Evolutionary conservation across 2,329 filamentous ascomycete species (phyloP), one percentile per base, ranked within the genome.

Genomic region (Ilyonectria sp.): DNA sequence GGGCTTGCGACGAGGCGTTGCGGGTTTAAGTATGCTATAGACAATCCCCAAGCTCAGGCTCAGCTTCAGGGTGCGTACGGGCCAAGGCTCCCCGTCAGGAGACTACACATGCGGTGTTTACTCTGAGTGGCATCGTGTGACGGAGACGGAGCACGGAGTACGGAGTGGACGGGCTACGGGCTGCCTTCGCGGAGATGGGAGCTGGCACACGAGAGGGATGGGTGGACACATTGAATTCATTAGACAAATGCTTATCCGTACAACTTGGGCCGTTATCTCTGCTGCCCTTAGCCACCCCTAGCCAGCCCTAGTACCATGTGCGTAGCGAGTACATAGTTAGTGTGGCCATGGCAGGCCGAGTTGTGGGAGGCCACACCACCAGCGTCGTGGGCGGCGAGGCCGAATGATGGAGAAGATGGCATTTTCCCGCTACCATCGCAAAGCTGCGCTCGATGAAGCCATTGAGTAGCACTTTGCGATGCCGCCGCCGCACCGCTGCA

Each of bases 171-270:
- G 26, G 26, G 26, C 26, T 26, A 26, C 26, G 26, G 26, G 26
- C 26, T 26, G 26, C 6, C 4, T 26, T 26, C 26, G 26, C 26
- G 26, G 26, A 26, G 26, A 6, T 26, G 26, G 26, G 26, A 26
- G 5, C 26, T 26, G 26, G 56, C 31, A 15, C 15, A 55, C 33
- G n/a, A 46, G 46, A 58, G 31, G 26, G 46, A 17, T 26, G 52
- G 43, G 63, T 66, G 58, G 53, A 52, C 29, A 46, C 63, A 15
- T 9, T 26, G 26, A 61, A 31, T 53, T 58, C 57, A 61, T 61
- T 57, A 60, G 46, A 53, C 35, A 46, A n/a, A 33, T 52, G 63
- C 50, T 66, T 66, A 66, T 66, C 56, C 56, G 63, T 50, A 52
- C 63, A 17, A 13, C 37, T 43, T 29, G 37, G 35, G 33, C 26